These are phyloP conservation scores for Collybia nuda DNA, from an alignment of 768 basidiomycete genomes.

Conservation along the genomic window DNA sequence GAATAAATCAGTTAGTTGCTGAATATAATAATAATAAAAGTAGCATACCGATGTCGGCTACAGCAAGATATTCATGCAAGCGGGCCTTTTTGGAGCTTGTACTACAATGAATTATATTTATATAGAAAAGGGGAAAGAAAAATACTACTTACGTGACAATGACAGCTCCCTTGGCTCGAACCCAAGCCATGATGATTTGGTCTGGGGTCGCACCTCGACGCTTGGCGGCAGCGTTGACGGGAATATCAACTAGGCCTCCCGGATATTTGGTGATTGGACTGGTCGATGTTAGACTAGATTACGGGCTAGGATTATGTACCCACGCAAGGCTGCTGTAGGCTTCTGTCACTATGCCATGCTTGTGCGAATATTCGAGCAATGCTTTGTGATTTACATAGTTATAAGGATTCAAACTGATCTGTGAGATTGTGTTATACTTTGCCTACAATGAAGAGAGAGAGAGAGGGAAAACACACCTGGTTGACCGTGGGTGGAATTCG, in stretches of 20 bases:
- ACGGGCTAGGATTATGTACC: constrained; percentile 4
- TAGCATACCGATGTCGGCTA: constrained; percentile 49
- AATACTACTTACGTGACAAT: constrained; percentile 59
- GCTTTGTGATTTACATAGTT: constrained; percentile 47
- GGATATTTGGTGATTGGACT: constrained; percentile 58
- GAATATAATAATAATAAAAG: background rate
- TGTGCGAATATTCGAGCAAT: constrained; percentile 45
- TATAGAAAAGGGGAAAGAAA: background rate
- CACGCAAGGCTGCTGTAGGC: constrained; percentile 57
- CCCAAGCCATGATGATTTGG: constrained; percentile 74
- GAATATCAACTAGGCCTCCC: constrained; percentile 64
- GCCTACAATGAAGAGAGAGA: background rate
- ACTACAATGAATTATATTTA: constrained; percentile 24
- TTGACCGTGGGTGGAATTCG: constrained; percentile 66
- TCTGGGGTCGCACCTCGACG: constrained; percentile 55
- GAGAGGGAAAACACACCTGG: constrained; percentile 44
- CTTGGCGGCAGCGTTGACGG: constrained; percentile 50
- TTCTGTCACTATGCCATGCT: constrained; percentile 54
- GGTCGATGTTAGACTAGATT: background rate
- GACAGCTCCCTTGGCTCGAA: constrained; percentile 60
- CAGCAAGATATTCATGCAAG: constrained; percentile 66
- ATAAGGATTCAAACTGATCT: constrained; percentile 61
- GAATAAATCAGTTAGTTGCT: too few relatives aligned
- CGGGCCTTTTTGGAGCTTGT: constrained; percentile 62
- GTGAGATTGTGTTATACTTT: background rate